Conservation (phyloP, 148 eudicot species). For the Tetragonia tetragonoides region DNA sequence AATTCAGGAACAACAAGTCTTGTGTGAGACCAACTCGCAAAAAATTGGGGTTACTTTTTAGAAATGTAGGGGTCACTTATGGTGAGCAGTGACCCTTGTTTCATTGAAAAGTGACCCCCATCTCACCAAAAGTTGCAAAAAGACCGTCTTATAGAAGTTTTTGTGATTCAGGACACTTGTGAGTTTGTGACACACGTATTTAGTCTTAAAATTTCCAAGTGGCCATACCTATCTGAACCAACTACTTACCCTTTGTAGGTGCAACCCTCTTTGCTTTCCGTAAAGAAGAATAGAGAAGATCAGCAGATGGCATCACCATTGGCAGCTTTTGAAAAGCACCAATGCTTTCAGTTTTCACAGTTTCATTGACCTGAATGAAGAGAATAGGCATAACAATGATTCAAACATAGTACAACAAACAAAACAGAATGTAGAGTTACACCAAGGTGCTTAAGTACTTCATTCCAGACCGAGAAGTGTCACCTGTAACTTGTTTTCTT, state of each 20-base stretch:
- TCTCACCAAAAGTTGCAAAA: too few relatives aligned
- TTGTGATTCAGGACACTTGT: too few relatives aligned
- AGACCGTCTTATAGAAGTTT: too few relatives aligned
- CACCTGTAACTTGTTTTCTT: conserved; percentile 39
- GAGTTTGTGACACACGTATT: background rate
- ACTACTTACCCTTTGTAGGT: conserved; percentile 80
- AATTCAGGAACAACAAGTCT: conserved; percentile 1
- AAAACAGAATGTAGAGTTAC: background rate
- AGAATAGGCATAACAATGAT: background rate
- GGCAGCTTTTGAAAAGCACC: conserved; percentile 98
- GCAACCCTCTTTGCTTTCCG: conserved; percentile 78
- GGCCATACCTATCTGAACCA: conserved; percentile 3
- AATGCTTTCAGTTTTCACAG: conserved; percentile 41
- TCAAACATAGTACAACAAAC: background rate
- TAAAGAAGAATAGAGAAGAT: conserved; percentile 76
- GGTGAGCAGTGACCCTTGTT: too few relatives aligned
- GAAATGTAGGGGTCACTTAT: too few relatives aligned
- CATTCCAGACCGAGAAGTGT: background rate
- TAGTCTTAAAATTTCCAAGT: background rate
- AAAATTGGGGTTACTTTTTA: too few relatives aligned
- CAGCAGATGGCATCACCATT: conserved; percentile 91
- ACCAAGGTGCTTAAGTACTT: background rate
- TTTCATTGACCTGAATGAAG: conserved; percentile 40
- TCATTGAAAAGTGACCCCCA: too few relatives aligned
- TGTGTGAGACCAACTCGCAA: too few relatives aligned